Conservation (phyloP, 345 rosid genomes). For the Melaleuca quinquenervia region DNA sequence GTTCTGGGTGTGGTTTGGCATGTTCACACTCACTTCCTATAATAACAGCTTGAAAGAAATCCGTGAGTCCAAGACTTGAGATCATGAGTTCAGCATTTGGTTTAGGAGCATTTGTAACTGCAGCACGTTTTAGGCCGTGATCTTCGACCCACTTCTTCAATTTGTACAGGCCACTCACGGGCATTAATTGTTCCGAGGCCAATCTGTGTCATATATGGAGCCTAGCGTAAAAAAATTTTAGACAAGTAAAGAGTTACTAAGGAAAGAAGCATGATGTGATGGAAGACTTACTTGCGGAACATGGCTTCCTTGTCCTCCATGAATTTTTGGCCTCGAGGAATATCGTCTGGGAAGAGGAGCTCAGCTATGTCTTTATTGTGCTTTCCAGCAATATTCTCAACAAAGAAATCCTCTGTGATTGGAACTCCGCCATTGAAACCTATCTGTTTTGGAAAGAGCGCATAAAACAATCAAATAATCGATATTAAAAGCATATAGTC, state of each 20-base stretch:
- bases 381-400: slow-evolving; percentile 64
- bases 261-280: background rate
- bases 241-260: background rate
- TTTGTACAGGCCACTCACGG: slow-evolving; percentile 54
- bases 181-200: slow-evolving; percentile 45
- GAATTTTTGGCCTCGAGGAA: slow-evolving; percentile 52
- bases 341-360: slow-evolving; percentile 59
- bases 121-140: slow-evolving; percentile 78
- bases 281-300: slow-evolving; percentile 50
- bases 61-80: slow-evolving; percentile 62
- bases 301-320: slow-evolving; percentile 70
- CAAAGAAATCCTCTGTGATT: slow-evolving; percentile 65
- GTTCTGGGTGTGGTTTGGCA: slow-evolving; percentile 81
- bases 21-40: slow-evolving; percentile 70
- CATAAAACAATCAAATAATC: background rate
- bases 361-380: slow-evolving; percentile 72
- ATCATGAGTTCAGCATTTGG: slow-evolving; percentile 81
- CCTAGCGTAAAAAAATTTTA: background rate
- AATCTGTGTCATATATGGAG: slow-evolving; percentile 31
- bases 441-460: slow-evolving; percentile 34
- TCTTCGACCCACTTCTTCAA: slow-evolving; percentile 83
- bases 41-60: slow-evolving; percentile 68
- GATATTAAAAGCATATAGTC: background rate
- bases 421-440: slow-evolving; percentile 83
- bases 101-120: slow-evolving; percentile 91